phyloP scores from a whole-genome alignment of 2,329 filamentous ascomycete species.

The Cercospora sp. region DNA sequence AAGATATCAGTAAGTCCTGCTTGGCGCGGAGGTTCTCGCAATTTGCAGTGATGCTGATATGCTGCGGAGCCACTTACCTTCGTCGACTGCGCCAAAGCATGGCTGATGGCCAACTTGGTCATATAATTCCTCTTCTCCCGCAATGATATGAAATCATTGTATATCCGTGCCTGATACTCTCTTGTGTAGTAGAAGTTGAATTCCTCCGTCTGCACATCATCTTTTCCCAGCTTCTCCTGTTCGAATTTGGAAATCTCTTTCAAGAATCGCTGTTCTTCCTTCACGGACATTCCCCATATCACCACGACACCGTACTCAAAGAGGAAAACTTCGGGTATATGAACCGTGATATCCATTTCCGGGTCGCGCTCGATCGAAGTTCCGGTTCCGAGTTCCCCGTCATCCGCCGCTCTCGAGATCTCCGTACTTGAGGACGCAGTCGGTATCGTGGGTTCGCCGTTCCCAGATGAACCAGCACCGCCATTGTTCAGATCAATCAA shows the following conservation, averaged over 20 bases:
- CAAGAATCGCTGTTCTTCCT: constrained; percentile 85
- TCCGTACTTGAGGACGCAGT: constrained; percentile 19
- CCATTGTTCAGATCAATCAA: constrained; percentile 38
- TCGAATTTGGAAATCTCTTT: constrained; percentile 96
- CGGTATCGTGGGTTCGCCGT: constrained; percentile 23
- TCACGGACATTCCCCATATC: constrained; percentile 95
- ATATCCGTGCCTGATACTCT: constrained; percentile 97
- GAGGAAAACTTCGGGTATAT: constrained; percentile 91
- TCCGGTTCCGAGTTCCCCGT: constrained; percentile 16
- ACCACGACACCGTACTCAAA: constrained; percentile 98
- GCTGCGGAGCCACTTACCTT: constrained; percentile 59
- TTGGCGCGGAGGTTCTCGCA: too few species aligned
- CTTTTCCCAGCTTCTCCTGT: constrained; percentile 79
- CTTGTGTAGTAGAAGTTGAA: constrained; percentile 99
- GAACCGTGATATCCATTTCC: constrained; percentile 83
- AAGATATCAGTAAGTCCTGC: neutral
- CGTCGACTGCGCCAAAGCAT: constrained; percentile 92
- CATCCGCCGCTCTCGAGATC: constrained; percentile 17
- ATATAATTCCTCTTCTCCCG: constrained; percentile 95
- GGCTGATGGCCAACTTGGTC: constrained; percentile 95
- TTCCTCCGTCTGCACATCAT: constrained; percentile 91
- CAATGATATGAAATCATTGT: constrained; percentile 98
- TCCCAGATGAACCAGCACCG: constrained; percentile 14
- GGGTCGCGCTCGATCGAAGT: constrained; percentile 45
- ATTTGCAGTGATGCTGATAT: neutral